Percentiles rank a stretch among this genome's conserved stretches.
Evolutionary conservation across 2,329 filamentous ascomycete genomes (phyloP).

Genomic region (Fusarium graminum): DNA sequence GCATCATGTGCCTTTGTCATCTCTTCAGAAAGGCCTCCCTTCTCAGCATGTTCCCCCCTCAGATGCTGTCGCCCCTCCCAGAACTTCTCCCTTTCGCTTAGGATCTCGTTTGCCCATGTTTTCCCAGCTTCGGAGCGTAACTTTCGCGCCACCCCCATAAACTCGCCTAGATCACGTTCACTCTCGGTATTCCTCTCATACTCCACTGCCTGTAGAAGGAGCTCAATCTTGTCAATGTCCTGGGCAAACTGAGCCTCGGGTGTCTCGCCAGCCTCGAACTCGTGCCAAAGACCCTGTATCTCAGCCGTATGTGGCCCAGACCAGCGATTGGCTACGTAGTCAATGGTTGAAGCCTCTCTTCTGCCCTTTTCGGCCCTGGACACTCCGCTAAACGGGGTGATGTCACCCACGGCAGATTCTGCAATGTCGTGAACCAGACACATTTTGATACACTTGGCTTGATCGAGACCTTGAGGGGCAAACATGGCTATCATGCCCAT

Average conservation of each 20-base stretch:
- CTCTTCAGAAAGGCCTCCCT: conserved; percentile 55
- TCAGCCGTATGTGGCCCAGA: conserved; percentile 76
- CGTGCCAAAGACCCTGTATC: conserved; percentile 86
- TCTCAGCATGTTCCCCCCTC: conserved; percentile 60
- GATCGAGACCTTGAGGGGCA: conserved; percentile 79
- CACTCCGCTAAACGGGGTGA: conserved; percentile 92
- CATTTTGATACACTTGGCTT: conserved; percentile 91
- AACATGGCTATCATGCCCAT: conserved; percentile 97
- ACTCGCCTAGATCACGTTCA: conserved; percentile 83
- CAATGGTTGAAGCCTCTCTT: conserved; percentile 89
- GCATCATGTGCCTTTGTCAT: conserved; percentile 34
- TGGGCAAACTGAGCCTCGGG: conserved; percentile 90
- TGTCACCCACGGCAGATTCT: conserved; percentile 94
- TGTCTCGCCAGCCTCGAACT: conserved; percentile 91
- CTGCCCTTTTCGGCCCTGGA: conserved; percentile 88
- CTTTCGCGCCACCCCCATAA: conserved; percentile 79
- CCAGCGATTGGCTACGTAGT: conserved; percentile 81
- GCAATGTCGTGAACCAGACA: conserved; percentile 98
- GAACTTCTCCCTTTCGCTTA: conserved; percentile 79
- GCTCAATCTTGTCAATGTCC: conserved; percentile 96
- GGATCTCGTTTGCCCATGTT: conserved; percentile 80
- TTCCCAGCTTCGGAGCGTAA: conserved; percentile 82
- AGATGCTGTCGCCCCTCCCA: conserved; percentile 70
- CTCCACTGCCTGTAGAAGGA: conserved; percentile 94
- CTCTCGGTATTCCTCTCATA: conserved; percentile 82